These are phyloP conservation scores for Solanum sitiens DNA, from an alignment of 257 asterid genomes.

Conservation along the genomic window DNA sequence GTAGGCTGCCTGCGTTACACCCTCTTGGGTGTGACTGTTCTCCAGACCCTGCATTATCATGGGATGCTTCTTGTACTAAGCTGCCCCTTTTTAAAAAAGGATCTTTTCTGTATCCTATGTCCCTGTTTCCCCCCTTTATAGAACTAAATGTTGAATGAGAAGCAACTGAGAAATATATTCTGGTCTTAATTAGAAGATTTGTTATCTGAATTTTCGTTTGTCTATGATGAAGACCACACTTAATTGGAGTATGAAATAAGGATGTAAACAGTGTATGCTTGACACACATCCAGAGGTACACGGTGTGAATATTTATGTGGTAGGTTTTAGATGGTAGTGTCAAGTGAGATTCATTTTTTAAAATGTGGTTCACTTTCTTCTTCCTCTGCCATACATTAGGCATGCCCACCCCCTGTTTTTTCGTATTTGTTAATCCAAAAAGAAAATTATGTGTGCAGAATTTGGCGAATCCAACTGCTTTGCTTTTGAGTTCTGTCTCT, in stretches of 20 bases:
- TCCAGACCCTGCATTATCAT: background rate
- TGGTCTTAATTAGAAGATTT: background rate
- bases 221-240: background rate
- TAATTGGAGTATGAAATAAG: background rate
- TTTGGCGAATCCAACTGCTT: constrained; percentile 93
- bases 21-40: background rate
- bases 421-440: background rate
- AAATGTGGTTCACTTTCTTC: background rate
- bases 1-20: background rate
- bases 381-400: background rate
- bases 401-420: background rate
- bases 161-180: background rate
- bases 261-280: background rate
- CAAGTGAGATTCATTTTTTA: background rate
- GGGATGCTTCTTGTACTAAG: background rate
- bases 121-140: background rate
- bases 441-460: constrained; percentile 29
- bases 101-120: background rate
- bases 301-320: too few relatives aligned
- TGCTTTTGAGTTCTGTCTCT: constrained; percentile 74
- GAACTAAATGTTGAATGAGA: background rate
- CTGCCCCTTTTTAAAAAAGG: background rate
- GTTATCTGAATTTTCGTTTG: background rate
- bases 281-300: background rate
- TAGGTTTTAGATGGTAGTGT: background rate